These are phyloP conservation scores for Colletotrichum eremochloae DNA, from an alignment of 2,329 filamentous ascomycete species.

Conservation along the genomic window DNA sequence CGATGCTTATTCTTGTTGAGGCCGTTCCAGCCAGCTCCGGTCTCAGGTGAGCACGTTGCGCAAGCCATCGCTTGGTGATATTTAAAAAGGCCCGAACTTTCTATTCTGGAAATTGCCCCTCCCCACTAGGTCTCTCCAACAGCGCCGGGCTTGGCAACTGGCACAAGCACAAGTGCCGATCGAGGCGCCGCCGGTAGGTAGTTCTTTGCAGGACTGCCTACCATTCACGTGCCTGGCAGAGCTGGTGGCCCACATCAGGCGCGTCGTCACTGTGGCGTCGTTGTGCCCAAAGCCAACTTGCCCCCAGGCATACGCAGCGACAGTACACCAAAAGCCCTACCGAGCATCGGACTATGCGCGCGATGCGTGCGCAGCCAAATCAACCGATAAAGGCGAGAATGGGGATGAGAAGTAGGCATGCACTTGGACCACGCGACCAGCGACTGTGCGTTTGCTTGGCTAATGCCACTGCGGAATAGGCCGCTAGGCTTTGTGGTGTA, in stretches of 20 bases:
- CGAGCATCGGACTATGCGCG: neutral
- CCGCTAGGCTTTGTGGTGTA: conserved; percentile 7
- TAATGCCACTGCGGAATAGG: conserved; percentile 22
- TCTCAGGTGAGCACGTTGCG: conserved; percentile 39
- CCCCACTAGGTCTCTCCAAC: conserved; percentile 16
- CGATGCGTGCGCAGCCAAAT: conserved; percentile 15
- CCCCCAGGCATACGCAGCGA: conserved; percentile 12
- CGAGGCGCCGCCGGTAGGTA: conserved; percentile 16
- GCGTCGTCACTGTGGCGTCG: conserved; percentile 20
- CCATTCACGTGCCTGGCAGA: conserved; percentile 10
- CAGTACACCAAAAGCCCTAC: neutral
- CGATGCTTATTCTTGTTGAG: conserved; percentile 19
- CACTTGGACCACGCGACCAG: neutral
- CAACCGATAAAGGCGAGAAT: neutral
- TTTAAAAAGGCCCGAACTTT: conserved; percentile 13
- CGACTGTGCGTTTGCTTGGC: conserved; percentile 25
- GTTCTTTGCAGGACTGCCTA: neutral
- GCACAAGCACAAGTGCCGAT: conserved; percentile 19
- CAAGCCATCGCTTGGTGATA: conserved; percentile 31
- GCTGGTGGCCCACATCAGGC: conserved; percentile 1
- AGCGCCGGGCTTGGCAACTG: conserved; percentile 9
- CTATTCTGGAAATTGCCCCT: conserved; percentile 13
- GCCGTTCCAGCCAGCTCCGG: conserved; percentile 9
- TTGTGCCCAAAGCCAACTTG: conserved; percentile 7
- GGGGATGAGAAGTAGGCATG: conserved; percentile 1